phyloP scores from a whole-genome alignment of 768 basidiomycete genomes.

The Obba rivulosa region DNA sequence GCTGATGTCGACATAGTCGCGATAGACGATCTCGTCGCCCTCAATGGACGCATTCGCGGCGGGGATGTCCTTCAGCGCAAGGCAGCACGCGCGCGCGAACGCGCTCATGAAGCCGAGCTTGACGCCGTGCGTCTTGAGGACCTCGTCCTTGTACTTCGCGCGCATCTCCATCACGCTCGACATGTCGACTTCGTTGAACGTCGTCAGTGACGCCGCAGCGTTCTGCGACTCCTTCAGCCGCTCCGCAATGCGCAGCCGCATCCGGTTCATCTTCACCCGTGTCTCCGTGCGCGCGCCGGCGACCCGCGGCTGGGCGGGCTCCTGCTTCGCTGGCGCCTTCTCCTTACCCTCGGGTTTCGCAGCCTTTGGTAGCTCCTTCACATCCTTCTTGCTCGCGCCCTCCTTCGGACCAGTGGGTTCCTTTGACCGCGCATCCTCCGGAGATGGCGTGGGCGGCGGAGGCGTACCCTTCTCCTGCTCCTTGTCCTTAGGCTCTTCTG shows the following conservation, averaged over 20 bases:
- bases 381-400: conserved; percentile 29
- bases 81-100: conserved; percentile 80
- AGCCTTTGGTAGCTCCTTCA: conserved; percentile 30
- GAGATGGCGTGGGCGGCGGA: conserved; percentile 38
- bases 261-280: conserved; percentile 97
- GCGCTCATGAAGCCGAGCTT: conserved; percentile 99
- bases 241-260: conserved; percentile 95
- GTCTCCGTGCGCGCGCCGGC: conserved; percentile 76
- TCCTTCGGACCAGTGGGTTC: conserved; percentile 26
- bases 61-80: conserved; percentile 89
- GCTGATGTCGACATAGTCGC: conserved; percentile 87
- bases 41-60: conserved; percentile 93
- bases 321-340: conserved; percentile 16
- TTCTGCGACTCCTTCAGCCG: conserved; percentile 98
- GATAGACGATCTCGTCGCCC: conserved; percentile 89
- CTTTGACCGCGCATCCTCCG: conserved; percentile 19
- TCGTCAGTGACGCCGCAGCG: conserved; percentile 91
- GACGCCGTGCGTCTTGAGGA: conserved; percentile 88
- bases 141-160: conserved; percentile 85
- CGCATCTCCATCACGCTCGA: conserved; percentile 91
- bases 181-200: conserved; percentile 99
- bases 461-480: conserved; percentile 42
- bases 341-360: conserved; percentile 16
- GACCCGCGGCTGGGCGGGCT: conserved; percentile 28
- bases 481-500: conserved; percentile 41